phyloP scores from a whole-genome alignment of 2,329 filamentous ascomycete species.

The Paracoccidioides brasiliensis region DNA sequence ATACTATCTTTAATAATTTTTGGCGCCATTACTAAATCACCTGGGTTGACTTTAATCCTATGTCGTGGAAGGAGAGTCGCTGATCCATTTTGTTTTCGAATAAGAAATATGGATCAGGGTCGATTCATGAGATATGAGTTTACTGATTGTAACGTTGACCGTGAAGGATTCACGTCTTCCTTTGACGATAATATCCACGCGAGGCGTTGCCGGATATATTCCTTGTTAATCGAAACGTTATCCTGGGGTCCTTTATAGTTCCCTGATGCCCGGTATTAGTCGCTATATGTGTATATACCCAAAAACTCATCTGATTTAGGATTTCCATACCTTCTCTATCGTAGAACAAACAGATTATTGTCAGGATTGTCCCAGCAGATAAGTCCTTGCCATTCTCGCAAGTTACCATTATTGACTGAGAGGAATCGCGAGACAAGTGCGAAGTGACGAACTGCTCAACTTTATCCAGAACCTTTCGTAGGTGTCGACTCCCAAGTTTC shows the following conservation, averaged over 20 bases:
- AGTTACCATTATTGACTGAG: constrained; percentile 42
- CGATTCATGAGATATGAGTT: constrained; percentile 71
- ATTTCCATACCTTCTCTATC: constrained; percentile 45
- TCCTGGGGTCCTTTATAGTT: constrained; percentile 18
- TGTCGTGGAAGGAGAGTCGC: too few species aligned
- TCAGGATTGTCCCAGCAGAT: constrained; percentile 63
- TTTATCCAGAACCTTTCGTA: constrained; percentile 56
- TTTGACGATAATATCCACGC: constrained; percentile 71
- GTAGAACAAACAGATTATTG: constrained; percentile 61
- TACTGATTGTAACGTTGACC: constrained; percentile 77
- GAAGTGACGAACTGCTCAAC: constrained; percentile 45
- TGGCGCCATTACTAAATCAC: background rate
- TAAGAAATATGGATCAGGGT: constrained; percentile 10
- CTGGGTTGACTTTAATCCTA: too few species aligned
- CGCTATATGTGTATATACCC: background rate
- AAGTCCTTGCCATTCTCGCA: constrained; percentile 72
- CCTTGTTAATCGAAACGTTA: constrained; percentile 49
- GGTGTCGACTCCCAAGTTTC: constrained; percentile 69
- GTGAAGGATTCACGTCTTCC: constrained; percentile 68
- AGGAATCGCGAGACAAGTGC: constrained; percentile 19
- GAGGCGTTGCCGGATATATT: constrained; percentile 60
- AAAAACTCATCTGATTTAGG: background rate
- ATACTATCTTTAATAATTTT: background rate
- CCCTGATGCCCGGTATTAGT: constrained; percentile 13
- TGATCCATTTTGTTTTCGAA: background rate